These are phyloP conservation scores for Agrocybe pediades DNA, from an alignment of 768 basidiomycete genomes.

Conservation along the genomic window DNA sequence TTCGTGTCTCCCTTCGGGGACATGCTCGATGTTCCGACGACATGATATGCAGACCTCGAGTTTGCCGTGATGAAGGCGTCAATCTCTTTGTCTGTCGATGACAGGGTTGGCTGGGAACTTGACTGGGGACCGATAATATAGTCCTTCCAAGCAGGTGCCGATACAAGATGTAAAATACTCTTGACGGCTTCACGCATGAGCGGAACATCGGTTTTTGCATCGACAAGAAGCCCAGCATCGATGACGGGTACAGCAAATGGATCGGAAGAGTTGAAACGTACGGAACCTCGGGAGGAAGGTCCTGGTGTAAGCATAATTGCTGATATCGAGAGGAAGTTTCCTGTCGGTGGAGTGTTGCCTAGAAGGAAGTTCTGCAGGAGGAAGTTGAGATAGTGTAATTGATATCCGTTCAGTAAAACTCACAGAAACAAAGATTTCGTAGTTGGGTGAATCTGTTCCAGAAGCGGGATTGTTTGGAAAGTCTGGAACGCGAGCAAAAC, in stretches of 20 bases:
- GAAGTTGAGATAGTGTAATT: not conserved
- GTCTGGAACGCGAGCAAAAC: constrained; percentile 26
- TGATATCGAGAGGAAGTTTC: constrained; percentile 26
- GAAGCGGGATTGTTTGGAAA: constrained; percentile 31
- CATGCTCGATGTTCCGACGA: constrained; percentile 31
- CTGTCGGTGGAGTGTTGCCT: constrained; percentile 14
- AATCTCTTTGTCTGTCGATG: constrained; percentile 19
- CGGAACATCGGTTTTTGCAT: constrained; percentile 8
- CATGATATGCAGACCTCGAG: constrained; percentile 25
- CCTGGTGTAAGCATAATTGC: constrained; percentile 15
- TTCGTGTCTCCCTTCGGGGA: constrained; percentile 18
- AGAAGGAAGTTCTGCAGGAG: constrained; percentile 14
- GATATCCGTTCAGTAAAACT: constrained; percentile 2
- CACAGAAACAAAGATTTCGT: constrained; percentile 33
- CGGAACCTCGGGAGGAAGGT: constrained; percentile 6
- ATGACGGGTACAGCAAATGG: constrained; percentile 23
- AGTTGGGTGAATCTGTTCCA: constrained; percentile 33
- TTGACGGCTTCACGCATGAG: constrained; percentile 19
- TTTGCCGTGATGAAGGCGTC: constrained; percentile 21
- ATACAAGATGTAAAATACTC: constrained; percentile 10
- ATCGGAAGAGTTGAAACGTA: constrained; percentile 13
- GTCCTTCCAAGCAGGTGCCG: constrained; percentile 16
- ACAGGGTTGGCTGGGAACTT: constrained; percentile 8
- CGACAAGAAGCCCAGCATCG: constrained; percentile 11
- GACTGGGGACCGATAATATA: constrained; percentile 16